Base-by-base conservation (phyloP, 371 early-diverging fungal species). In the Globomyces sp. region DNA sequence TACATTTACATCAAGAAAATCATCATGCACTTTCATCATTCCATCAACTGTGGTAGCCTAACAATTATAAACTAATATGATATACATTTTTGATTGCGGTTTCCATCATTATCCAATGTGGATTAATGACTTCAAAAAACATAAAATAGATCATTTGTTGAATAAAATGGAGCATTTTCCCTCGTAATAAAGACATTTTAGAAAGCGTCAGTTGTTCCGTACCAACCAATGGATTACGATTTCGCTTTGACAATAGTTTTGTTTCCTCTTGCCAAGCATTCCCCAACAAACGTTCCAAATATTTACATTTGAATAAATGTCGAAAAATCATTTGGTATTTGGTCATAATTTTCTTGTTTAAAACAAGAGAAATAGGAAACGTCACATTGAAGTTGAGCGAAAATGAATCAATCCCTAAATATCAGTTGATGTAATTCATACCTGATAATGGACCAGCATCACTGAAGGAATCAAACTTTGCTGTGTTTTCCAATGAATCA, bases 311-410 rank as follows among this genome's bases (percentile, higher is more conserved):
- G 42, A 97, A 74, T 10, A 97, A 76, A 72, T 93, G 91, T 9
- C 98, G 87, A 75, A 94, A 94, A 41, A 97, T 72, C 2, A 94
- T 78, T 70, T 92, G 94, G 73, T 98, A 97, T 73, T 94, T 94
- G 4, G 88, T 86, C 57, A 94, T 72, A 1, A 92, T 85, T 52
- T 87, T 88, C 61, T 85, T 85, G 45, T 90, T 90, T 48, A 98
- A 85, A 1, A 96, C 89, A 4, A 98, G 77, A 2, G 95, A 92
- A 1, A 90, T 75, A 2, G 98, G 98, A 67, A 96, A 98, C 1
- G 84, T 80, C 2, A 92, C 89, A 4, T 81, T 81, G 73, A 91
- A 89, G 50, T 87, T 85, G 11, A 97, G 74, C 1, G 84, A 84
- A 44, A 97, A 73, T 0, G 90, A 88, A 68, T 92, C 89, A 52